These are phyloP conservation scores for Brassica hybrid DNA, from an alignment of 441 rosid genomes.

Conservation along the genomic window DNA sequence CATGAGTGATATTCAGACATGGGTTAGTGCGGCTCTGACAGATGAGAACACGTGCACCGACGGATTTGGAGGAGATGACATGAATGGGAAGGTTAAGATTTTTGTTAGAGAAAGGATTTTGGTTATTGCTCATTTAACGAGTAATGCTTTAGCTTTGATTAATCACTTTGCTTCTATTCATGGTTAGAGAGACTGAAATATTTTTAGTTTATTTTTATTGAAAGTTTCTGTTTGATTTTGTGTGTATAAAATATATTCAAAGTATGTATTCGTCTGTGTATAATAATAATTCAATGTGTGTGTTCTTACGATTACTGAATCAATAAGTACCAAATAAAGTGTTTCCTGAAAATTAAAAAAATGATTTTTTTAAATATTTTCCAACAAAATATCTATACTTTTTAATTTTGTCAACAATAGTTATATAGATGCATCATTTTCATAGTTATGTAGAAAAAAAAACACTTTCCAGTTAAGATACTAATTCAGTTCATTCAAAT, in stretches of 20 bases:
- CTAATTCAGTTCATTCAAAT: not conserved
- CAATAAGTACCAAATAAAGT: conserved; percentile 17
- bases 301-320: conserved; percentile 23
- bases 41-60: conserved; percentile 74
- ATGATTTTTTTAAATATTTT: not conserved
- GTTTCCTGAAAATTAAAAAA: not conserved
- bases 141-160: conserved; percentile 81
- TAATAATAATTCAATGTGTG: conserved; percentile 9
- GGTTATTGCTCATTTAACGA: conserved; percentile 66
- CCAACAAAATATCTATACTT: not conserved
- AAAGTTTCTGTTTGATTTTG: conserved; percentile 1
- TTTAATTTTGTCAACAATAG: conserved; percentile 1
- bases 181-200: conserved; percentile 36
- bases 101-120: conserved; percentile 51
- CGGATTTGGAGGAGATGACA: conserved; percentile 54
- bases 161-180: conserved; percentile 63
- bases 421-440: conserved; percentile 18
- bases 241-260: conserved; percentile 9
- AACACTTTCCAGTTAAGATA: not conserved
- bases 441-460: conserved; percentile 1
- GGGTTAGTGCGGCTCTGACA: conserved; percentile 84
- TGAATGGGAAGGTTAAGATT: conserved; percentile 54
- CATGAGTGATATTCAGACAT: conserved; percentile 66
- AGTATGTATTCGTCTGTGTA: too few species aligned
- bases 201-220: not conserved